Conservation (phyloP, 2,329 filamentous ascomycete species). For the Niveomyces coronatus region DNA sequence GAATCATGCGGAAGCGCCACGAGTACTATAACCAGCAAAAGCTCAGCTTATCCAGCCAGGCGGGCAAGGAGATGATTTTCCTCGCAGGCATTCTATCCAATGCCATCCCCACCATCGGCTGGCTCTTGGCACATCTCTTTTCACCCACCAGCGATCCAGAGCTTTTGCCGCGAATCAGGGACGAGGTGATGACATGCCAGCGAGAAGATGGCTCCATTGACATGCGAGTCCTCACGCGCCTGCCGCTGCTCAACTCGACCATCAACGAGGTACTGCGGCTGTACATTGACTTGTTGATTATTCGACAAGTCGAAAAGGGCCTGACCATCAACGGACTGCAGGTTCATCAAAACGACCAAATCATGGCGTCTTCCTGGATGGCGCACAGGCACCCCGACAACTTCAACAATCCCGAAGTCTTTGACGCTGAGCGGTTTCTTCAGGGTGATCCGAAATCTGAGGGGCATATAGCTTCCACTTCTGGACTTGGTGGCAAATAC, state of each 20-base stretch:
- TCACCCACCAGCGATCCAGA: neutral
- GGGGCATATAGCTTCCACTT: neutral
- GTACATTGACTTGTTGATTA: neutral
- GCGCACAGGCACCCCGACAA: constrained; percentile 1
- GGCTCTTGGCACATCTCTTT: neutral
- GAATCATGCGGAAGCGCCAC: constrained; percentile 1
- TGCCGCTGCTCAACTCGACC: constrained; percentile 1
- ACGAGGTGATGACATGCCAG: constrained; percentile 1
- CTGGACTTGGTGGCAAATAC: neutral
- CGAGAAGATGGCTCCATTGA: neutral
- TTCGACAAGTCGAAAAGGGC: neutral
- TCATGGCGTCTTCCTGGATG: constrained; percentile 1
- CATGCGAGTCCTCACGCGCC: neutral
- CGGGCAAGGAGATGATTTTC: constrained; percentile 1
- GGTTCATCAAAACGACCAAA: constrained; percentile 1
- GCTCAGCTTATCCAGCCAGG: neutral
- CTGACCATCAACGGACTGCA: constrained; percentile 1
- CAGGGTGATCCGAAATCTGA: neutral
- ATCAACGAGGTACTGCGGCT: neutral
- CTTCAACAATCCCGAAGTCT: neutral
- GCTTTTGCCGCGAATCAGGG: neutral
- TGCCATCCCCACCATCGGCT: constrained; percentile 1
- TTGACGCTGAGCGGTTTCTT: constrained; percentile 1
- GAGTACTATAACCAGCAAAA: neutral
- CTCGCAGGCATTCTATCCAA: constrained; percentile 1